These are phyloP conservation scores for Candida cerambycidarum DNA, from an alignment of 805 yeast genomes.

Conservation along the genomic window DNA sequence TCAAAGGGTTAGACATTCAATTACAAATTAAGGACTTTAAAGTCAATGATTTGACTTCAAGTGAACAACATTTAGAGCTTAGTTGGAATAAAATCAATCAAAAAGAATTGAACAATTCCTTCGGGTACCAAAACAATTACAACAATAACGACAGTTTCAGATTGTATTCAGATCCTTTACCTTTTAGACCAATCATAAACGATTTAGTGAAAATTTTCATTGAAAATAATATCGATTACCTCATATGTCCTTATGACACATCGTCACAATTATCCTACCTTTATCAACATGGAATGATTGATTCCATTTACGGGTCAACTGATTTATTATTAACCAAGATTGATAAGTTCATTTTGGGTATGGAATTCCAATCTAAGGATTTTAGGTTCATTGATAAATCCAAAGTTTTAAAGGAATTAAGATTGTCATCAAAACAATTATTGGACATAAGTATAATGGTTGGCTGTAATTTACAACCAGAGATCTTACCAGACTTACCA, in stretches of 20 bases:
- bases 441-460: conserved; percentile 73
- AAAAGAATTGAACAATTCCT: conserved; percentile 22
- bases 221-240: conserved; percentile 56
- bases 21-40: conserved; percentile 33
- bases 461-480: conserved; percentile 76
- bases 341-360: conserved; percentile 69
- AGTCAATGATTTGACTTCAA: conserved; percentile 36
- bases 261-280: conserved; percentile 79
- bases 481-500: conserved; percentile 54
- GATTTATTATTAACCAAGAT: conserved; percentile 67
- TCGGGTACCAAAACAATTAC: conserved; percentile 16
- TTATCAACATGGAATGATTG: conserved; percentile 54
- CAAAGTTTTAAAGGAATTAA: conserved; percentile 59
- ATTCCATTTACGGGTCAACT: conserved; percentile 81
- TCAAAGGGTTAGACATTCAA: conserved; percentile 61
- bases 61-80: conserved; percentile 38
- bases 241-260: conserved; percentile 81
- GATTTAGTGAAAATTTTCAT: conserved; percentile 60
- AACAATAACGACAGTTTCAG: conserved; percentile 49
- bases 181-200: conserved; percentile 48
- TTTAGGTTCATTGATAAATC: conserved; percentile 65
- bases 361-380: conserved; percentile 65
- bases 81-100: conserved; percentile 40
- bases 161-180: conserved; percentile 49
- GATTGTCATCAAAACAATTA: conserved; percentile 63